These are phyloP conservation scores for Magnaporthiopsis incrustans DNA, from an alignment of 2,329 filamentous ascomycete species.

Conservation along the genomic window DNA sequence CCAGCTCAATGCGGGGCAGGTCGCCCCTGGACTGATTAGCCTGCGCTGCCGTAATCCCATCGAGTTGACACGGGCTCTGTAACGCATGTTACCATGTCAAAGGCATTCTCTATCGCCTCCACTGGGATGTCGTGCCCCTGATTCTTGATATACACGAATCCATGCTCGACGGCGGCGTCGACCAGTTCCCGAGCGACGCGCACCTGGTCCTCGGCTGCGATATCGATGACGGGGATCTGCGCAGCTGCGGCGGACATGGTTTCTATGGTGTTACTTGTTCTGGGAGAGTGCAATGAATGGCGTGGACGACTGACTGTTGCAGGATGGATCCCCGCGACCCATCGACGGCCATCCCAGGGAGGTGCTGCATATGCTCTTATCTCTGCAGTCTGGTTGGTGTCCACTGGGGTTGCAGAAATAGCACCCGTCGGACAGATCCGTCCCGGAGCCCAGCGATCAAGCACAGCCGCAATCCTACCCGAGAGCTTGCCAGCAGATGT, in stretches of 20 bases:
- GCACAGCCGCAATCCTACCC: background rate
- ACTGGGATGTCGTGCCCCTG: constrained; percentile 60
- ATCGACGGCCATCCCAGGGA: too few relatives aligned
- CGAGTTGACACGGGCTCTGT: background rate
- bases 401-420: background rate
- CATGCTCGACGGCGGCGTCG: constrained; percentile 71
- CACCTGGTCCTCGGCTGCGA: constrained; percentile 51
- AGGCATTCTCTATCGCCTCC: constrained; percentile 60
- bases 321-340: too few relatives aligned
- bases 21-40: background rate
- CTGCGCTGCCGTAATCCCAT: constrained; percentile 6
- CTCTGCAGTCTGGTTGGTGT: background rate
- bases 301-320: background rate
- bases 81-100: constrained; percentile 53
- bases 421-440: background rate
- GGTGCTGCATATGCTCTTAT: background rate
- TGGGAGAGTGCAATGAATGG: background rate
- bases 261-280: background rate
- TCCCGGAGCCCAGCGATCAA: background rate
- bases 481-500: background rate
- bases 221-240: constrained; percentile 74
- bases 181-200: constrained; percentile 61
- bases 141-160: constrained; percentile 85
- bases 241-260: constrained; percentile 25
- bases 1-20: background rate